phyloP scores from a whole-genome alignment of 2,329 filamentous ascomycete species.

The Talaromyces sp. region DNA sequence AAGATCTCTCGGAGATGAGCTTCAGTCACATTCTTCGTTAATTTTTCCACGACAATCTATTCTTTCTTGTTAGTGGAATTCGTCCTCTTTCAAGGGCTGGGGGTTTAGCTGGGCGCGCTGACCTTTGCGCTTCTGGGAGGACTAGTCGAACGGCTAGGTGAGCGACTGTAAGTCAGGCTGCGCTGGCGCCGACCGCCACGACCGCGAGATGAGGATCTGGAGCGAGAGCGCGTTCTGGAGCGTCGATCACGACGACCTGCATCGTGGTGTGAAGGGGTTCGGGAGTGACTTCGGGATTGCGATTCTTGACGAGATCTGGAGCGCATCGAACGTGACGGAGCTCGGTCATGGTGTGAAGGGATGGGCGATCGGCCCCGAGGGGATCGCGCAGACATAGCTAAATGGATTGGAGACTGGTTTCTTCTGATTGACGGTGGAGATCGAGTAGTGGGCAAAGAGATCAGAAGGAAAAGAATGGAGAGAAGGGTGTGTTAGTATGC shows the following conservation, averaged over 20 bases:
- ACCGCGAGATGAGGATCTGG: slow-evolving; percentile 36
- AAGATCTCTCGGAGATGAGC: slow-evolving; percentile 91
- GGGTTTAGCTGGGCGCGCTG: not conserved
- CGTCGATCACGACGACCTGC: slow-evolving; percentile 24
- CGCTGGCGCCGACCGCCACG: slow-evolving; percentile 43
- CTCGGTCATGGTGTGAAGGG: slow-evolving; percentile 24
- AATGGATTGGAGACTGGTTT: not conserved
- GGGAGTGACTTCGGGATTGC: slow-evolving; percentile 31
- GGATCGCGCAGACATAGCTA: slow-evolving; percentile 30
- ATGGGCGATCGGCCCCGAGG: slow-evolving; percentile 33
- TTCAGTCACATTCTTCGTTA: slow-evolving; percentile 93
- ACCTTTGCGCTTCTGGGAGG: slow-evolving; percentile 43
- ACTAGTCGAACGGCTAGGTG: slow-evolving; percentile 27
- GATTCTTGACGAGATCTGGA: slow-evolving; percentile 38
- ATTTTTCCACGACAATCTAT: slow-evolving; percentile 91
- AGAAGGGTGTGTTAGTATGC: too few relatives aligned
- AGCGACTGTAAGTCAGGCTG: slow-evolving; percentile 34
- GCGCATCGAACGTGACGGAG: slow-evolving; percentile 31
- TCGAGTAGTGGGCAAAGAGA: not conserved
- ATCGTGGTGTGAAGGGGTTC: slow-evolving; percentile 28
- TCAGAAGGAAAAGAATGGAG: not conserved
- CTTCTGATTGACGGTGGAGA: not conserved
- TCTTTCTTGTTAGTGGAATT: not conserved
- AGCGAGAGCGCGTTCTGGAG: slow-evolving; percentile 30
- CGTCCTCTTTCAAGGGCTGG: not conserved